These are phyloP conservation scores for Chiua virens DNA, from an alignment of 768 basidiomycete genomes.

Conservation along the genomic window DNA sequence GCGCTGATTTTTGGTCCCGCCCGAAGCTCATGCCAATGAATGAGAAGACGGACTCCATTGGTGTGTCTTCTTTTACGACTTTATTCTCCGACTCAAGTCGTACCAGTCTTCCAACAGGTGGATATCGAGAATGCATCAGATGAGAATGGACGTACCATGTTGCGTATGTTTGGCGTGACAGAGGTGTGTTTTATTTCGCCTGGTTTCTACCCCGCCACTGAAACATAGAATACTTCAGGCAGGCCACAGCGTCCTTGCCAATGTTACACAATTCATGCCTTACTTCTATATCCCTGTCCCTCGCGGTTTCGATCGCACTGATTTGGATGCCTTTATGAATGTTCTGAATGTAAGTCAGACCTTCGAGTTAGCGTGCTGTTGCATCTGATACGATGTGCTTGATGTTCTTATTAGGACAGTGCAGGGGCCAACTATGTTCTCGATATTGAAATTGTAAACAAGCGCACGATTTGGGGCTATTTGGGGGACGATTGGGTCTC, in stretches of 20 bases:
- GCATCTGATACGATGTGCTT: background rate
- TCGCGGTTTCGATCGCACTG: conserved; percentile 71
- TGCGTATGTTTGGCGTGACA: conserved; percentile 90
- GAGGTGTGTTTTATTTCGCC: conserved; percentile 47
- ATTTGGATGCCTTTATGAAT: conserved; percentile 61
- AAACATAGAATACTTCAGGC: conserved; percentile 40
- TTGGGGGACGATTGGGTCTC: conserved; percentile 72
- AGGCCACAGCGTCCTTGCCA: conserved; percentile 87
- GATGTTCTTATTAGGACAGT: conserved; percentile 11
- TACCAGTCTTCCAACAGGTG: conserved; percentile 90
- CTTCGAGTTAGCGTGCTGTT: background rate
- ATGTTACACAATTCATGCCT: conserved; percentile 80
- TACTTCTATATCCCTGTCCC: conserved; percentile 94
- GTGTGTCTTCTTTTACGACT: conserved; percentile 40
- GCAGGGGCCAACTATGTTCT: conserved; percentile 42
- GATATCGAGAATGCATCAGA: conserved; percentile 77
- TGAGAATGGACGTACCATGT: conserved; percentile 40
- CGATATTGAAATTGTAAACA: conserved; percentile 57
- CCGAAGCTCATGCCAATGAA: conserved; percentile 57
- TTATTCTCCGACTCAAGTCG: background rate
- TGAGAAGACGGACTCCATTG: conserved; percentile 61
- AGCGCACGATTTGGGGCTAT: conserved; percentile 86
- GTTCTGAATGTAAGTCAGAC: conserved; percentile 68
- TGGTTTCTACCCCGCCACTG: background rate
- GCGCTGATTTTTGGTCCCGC: conserved; percentile 72